Evolutionary conservation across 2,329 filamentous ascomycete genomes (phyloP).

Genomic region (Chlorencoelia australis): DNA sequence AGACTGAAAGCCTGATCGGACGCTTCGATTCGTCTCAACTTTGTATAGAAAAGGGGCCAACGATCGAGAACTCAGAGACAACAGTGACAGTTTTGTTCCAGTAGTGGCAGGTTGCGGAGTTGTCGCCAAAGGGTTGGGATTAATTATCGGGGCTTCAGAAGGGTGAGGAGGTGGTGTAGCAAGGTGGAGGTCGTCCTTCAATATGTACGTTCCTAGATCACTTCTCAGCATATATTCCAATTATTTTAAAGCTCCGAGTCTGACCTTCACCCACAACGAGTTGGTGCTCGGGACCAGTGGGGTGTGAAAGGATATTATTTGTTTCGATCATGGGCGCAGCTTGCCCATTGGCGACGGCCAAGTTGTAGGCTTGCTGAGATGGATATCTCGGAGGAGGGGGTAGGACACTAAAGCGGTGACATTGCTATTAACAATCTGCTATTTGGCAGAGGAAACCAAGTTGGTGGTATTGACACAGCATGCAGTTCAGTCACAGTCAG

Average conservation of each 20-base stretch:
- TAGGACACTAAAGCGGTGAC: slow-evolving; percentile 50
- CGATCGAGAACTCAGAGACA: slow-evolving; percentile 31
- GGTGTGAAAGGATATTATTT: slow-evolving; percentile 77
- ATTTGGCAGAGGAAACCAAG: too few species aligned
- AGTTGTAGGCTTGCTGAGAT: slow-evolving; percentile 61
- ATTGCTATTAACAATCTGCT: slow-evolving; percentile 16
- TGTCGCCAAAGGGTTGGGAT: slow-evolving; percentile 85
- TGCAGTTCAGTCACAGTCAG: too few species aligned
- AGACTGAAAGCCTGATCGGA: slow-evolving; percentile 34
- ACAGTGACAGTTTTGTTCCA: slow-evolving; percentile 75
- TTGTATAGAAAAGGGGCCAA: slow-evolving; percentile 44
- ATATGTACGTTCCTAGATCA: slow-evolving; percentile 66
- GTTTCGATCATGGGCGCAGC: slow-evolving; percentile 78
- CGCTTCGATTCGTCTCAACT: slow-evolving; percentile 40
- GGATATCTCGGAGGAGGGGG: slow-evolving; percentile 80
- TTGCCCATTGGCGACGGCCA: slow-evolving; percentile 57
- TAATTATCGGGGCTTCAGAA: slow-evolving; percentile 77
- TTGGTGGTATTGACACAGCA: too few species aligned
- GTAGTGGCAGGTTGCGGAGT: slow-evolving; percentile 71
- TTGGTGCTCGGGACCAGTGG: slow-evolving; percentile 73
- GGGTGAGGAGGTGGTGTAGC: slow-evolving; percentile 93
- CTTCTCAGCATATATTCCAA: not conserved
- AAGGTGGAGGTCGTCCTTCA: slow-evolving; percentile 84
- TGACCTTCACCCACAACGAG: slow-evolving; percentile 87
- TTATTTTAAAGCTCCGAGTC: slow-evolving; percentile 3